These are phyloP conservation scores for Colletotrichum destructivum DNA, from an alignment of 2,329 filamentous ascomycete genomes.

Conservation along the genomic window DNA sequence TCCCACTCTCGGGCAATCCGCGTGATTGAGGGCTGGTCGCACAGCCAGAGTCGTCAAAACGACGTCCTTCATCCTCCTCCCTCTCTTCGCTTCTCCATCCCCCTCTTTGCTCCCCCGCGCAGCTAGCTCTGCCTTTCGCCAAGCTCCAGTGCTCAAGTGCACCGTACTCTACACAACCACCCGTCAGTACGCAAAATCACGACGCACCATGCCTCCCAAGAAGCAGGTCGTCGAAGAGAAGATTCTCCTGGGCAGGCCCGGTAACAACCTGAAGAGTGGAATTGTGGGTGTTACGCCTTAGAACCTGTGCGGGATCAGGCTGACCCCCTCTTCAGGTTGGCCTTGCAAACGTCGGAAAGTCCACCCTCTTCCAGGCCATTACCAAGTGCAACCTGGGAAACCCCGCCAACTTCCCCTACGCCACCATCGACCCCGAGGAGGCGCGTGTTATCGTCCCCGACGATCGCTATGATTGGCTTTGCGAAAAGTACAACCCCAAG, in stretches of 20 bases:
- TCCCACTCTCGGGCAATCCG: constrained; percentile 36
- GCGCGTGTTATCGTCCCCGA: constrained; percentile 97
- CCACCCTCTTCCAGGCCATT: constrained; percentile 99
- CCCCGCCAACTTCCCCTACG: constrained; percentile 99
- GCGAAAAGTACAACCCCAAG: constrained; percentile 97
- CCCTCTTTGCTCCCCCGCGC: constrained; percentile 68
- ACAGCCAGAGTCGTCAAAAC: constrained; percentile 59
- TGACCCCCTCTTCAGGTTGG: constrained; percentile 78
- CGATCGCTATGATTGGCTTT: constrained; percentile 95
- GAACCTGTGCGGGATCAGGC: constrained; percentile 52
- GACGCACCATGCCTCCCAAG: constrained; percentile 93
- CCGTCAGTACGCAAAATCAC: constrained; percentile 73
- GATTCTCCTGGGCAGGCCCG: constrained; percentile 93
- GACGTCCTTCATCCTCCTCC: constrained; percentile 57
- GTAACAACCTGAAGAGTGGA: constrained; percentile 99
- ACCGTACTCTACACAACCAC: constrained; percentile 63
- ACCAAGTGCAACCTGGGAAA: constrained; percentile 98
- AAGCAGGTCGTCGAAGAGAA: constrained; percentile 94
- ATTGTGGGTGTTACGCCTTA: constrained; percentile 78
- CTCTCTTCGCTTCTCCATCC: constrained; percentile 69
- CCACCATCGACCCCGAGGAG: constrained; percentile 99
- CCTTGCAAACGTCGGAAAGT: constrained; percentile 99
- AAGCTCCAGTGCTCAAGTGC: constrained; percentile 67
- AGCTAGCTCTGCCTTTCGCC: constrained; percentile 77
- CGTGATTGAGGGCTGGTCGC: constrained; percentile 57